phyloP scores from a whole-genome alignment of 202 grass and related monocot species.

The Carex sylvatica region DNA sequence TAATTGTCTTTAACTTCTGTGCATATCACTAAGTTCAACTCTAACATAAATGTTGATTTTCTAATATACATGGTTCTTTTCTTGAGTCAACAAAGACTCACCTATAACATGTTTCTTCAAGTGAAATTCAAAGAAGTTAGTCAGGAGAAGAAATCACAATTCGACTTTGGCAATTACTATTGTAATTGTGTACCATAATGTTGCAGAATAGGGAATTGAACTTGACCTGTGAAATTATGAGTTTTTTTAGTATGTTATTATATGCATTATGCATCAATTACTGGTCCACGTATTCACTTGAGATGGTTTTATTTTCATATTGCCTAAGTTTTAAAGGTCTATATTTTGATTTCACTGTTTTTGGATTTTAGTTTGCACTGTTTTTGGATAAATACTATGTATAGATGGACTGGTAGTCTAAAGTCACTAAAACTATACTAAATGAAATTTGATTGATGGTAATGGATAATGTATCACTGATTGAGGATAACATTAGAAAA shows the following conservation, averaged over 20 bases:
- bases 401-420: neutral
- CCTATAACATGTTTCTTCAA: slow-evolving; percentile 46
- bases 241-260: slow-evolving; percentile 54
- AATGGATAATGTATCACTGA: too few species aligned
- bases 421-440: neutral
- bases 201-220: slow-evolving; percentile 56
- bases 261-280: neutral
- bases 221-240: slow-evolving; percentile 55
- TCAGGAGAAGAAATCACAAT: neutral
- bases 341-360: neutral
- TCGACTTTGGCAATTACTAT: slow-evolving; percentile 16
- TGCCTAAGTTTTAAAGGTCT: neutral
- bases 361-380: too few species aligned
- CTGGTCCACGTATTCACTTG: neutral
- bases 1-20: neutral
- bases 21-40: neutral
- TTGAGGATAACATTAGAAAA: slow-evolving; percentile 7
- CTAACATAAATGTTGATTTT: slow-evolving; percentile 18
- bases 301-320: slow-evolving; percentile 1
- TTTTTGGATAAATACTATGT: neutral
- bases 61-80: slow-evolving; percentile 52
- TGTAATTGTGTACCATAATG: slow-evolving; percentile 28
- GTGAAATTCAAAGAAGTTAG: slow-evolving; percentile 55
- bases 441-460: neutral
- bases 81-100: slow-evolving; percentile 48